Percentiles rank a stretch among this genome's conserved stretches.
phyloP scores from a whole-genome alignment of 805 yeast genomes.

The Grigorovia yakushimaensis region DNA sequence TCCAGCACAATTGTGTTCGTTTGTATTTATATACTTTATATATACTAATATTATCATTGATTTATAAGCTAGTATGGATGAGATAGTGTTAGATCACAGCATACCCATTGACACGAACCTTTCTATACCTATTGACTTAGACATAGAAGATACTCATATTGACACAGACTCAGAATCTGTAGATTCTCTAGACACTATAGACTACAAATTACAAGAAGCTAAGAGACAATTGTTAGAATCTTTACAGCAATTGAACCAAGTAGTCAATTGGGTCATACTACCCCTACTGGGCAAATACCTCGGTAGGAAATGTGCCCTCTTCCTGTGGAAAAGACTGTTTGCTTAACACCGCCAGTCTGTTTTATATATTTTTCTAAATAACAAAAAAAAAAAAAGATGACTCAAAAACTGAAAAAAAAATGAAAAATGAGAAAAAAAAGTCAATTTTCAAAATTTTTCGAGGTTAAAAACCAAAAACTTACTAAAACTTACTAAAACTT shows the following conservation, averaged over 20 bases:
- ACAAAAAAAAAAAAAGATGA: neutral
- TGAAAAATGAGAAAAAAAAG: neutral
- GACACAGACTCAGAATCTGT: conserved; percentile 5
- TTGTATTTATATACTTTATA: too few relatives aligned
- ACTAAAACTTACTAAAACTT: neutral
- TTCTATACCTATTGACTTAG: neutral
- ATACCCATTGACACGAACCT: neutral
- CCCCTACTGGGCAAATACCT: conserved; percentile 60
- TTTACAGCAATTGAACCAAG: conserved; percentile 45
- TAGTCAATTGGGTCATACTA: conserved; percentile 48
- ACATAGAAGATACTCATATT: neutral
- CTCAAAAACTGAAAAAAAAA: neutral
- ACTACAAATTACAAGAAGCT: conserved; percentile 33
- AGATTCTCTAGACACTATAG: conserved; percentile 2
- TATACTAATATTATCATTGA: too few relatives aligned
- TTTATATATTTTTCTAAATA: too few relatives aligned
- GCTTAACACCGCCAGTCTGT: conserved; percentile 6
- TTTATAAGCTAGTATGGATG: too few relatives aligned
- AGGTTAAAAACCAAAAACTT: neutral
- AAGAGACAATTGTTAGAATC: conserved; percentile 72
- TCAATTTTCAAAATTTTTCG: neutral
- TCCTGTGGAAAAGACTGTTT: conserved; percentile 22
- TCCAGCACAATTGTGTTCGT: too few relatives aligned
- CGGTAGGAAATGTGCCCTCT: conserved; percentile 50
- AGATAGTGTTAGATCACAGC: neutral